These are phyloP conservation scores for Chaetomiaceae sp. DNA, from an alignment of 2,329 filamentous ascomycete species.

Conservation along the genomic window DNA sequence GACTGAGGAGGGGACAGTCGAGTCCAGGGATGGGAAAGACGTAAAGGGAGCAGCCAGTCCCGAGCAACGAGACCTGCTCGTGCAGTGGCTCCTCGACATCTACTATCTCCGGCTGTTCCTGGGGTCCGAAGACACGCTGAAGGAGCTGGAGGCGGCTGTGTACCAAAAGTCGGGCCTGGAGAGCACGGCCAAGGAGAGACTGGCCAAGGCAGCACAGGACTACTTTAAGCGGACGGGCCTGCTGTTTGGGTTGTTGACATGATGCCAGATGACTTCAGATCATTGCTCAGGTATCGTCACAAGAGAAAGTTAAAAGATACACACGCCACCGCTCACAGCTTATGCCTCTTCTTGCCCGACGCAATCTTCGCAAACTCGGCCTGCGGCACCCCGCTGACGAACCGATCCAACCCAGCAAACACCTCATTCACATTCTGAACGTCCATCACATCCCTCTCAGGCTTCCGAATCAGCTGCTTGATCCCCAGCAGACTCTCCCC, in stretches of 20 bases:
- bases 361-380: slow-evolving; percentile 84
- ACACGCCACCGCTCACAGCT: slow-evolving; percentile 54
- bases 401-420: slow-evolving; percentile 77
- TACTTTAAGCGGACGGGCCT: slow-evolving; percentile 82
- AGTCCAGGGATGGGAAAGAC: slow-evolving; percentile 10
- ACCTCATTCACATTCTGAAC: slow-evolving; percentile 77
- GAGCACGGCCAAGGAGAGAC: slow-evolving; percentile 44
- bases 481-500: slow-evolving; percentile 75
- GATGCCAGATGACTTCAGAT: slow-evolving; percentile 8
- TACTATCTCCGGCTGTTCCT: slow-evolving; percentile 47
- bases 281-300: neutral
- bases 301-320: slow-evolving; percentile 5
- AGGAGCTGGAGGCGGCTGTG: slow-evolving; percentile 44
- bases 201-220: slow-evolving; percentile 62
- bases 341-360: slow-evolving; percentile 87
- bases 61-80: slow-evolving; percentile 44
- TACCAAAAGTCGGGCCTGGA: slow-evolving; percentile 46
- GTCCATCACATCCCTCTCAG: slow-evolving; percentile 69
- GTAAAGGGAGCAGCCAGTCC: slow-evolving; percentile 14
- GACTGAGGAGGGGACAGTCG: slow-evolving; percentile 7
- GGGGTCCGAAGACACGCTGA: slow-evolving; percentile 34
- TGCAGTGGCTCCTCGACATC: slow-evolving; percentile 61
- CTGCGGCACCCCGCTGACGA: slow-evolving; percentile 76
- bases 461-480: slow-evolving; percentile 74
- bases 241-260: slow-evolving; percentile 70